Evolutionary conservation across 768 basidiomycete genomes (phyloP), one percentile per base, ranked within the genome.

Genomic region (Tephrocybe sp.): DNA sequence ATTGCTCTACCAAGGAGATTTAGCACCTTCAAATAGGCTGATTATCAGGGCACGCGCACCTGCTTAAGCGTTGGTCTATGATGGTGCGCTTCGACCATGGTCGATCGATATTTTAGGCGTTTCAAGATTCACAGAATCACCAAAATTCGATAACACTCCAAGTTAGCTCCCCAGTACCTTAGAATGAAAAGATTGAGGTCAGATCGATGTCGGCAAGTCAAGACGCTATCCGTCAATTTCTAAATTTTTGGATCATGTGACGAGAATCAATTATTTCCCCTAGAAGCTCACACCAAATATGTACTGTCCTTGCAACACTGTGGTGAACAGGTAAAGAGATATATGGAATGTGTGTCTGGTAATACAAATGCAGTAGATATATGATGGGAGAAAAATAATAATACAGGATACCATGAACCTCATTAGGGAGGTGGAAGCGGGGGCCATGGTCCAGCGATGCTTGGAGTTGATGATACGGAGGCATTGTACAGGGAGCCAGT

Each of bases 51-150:
- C 48, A 47, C 45, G 60, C 78, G 44, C 42, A 73, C 85, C 79
- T 97, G 94, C 70, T 96, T 97, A 56, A 93, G 81, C 6, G 92
- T 88, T 38, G 95, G 76, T 56, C 93, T 70, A 66, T 93, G 91
- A 64, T 90, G 90, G 50, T 81, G 76, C 23, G 55, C 59, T 63
- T 75, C 75, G 17, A 63, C 69, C 74, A 77, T 77, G 48, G 50
- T 55, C 40, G 38, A 43, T 15, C 21, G 21, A 32, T 41, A 47
- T 46, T 32, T 32, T 28, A 17, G 24, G 14, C 8, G 2, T n/a
- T 18, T 20, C 2, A 32, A 21, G 18, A 17, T 26, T 39, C 17
- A 17, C 15, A 17, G 3, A n/a, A 33, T 28, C 17, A 23, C 45
- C 24, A 32, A 8, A 32, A 26, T 24, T 14, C 18, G 23, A 15